Percentiles rank a stretch among this genome's conserved stretches.
phyloP scores from a whole-genome alignment of 129 eudicot species.

The Lonicera japonica region DNA sequence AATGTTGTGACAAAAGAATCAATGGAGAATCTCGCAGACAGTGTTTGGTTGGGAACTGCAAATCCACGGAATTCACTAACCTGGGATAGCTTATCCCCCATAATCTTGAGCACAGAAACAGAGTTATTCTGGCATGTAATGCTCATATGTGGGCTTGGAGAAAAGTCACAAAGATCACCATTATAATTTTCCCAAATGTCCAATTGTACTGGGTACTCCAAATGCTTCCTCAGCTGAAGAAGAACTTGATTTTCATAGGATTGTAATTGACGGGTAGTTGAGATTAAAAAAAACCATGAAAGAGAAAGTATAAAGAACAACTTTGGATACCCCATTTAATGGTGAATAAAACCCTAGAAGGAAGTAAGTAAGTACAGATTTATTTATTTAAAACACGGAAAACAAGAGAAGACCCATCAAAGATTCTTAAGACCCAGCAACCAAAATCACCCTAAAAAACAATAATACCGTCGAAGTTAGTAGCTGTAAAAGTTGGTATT shows the following conservation, averaged over 20 bases:
- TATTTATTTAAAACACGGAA: constrained; percentile 3
- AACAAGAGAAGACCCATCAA: constrained; percentile 19
- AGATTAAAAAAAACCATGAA: constrained; percentile 44
- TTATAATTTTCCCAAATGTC: constrained; percentile 43
- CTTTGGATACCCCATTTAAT: constrained; percentile 45
- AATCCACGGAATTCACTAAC: constrained; percentile 51
- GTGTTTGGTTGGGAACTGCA: constrained; percentile 57
- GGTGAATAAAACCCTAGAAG: constrained; percentile 30
- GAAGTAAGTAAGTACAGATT: neutral
- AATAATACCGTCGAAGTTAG: constrained; percentile 25
- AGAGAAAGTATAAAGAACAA: constrained; percentile 24
- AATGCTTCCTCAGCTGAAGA: constrained; percentile 78
- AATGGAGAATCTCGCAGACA: constrained; percentile 64
- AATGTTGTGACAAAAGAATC: constrained; percentile 80
- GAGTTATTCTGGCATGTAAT: constrained; percentile 54
- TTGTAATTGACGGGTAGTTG: constrained; percentile 50
- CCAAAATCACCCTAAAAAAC: constrained; percentile 9
- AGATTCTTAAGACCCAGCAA: constrained; percentile 12
- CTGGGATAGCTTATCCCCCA: constrained; percentile 63
- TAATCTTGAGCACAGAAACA: constrained; percentile 66
- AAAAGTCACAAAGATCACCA: constrained; percentile 58
- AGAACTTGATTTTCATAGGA: constrained; percentile 55
- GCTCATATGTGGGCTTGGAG: constrained; percentile 40
- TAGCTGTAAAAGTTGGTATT: constrained; percentile 17
- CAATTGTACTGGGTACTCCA: constrained; percentile 65